These are phyloP conservation scores for Starmera stellimalicola DNA, from an alignment of 1,139 yeast genomes.

Conservation along the genomic window DNA sequence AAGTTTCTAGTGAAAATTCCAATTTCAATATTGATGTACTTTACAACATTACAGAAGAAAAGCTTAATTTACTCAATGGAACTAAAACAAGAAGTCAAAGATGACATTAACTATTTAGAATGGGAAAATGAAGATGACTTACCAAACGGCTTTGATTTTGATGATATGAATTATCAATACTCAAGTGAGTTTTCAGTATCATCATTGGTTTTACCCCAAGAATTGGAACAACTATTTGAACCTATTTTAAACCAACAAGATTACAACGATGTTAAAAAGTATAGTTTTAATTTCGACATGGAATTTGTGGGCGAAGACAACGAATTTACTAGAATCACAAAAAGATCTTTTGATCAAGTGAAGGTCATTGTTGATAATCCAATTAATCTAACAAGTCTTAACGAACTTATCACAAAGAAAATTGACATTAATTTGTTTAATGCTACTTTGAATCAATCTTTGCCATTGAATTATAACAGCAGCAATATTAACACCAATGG, in stretches of 20 bases:
- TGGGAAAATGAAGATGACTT: constrained; percentile 1
- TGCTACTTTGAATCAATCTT: too few species aligned
- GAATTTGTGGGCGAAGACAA: constrained; percentile 1
- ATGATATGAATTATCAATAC: constrained; percentile 1
- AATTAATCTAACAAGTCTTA: background rate
- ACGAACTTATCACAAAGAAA: background rate
- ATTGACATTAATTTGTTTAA: background rate
- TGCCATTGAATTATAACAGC: too few species aligned
- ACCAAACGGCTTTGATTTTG: background rate
- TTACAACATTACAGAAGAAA: constrained; percentile 1
- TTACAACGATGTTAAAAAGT: background rate
- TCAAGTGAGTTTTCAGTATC: background rate
- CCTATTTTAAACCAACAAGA: background rate
- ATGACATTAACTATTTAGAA: constrained; percentile 1
- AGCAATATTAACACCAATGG: too few species aligned
- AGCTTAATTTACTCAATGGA: background rate
- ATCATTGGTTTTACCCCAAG: constrained; percentile 1
- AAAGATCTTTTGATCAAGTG: constrained; percentile 1
- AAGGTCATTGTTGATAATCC: background rate
- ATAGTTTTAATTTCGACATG: constrained; percentile 2
- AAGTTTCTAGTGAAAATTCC: constrained; percentile 1
- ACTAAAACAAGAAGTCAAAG: constrained; percentile 1
- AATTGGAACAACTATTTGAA: constrained; percentile 1
- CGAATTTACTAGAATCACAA: background rate
- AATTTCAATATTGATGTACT: constrained; percentile 1